Evolutionary conservation across 164 flowering plant species (phyloP), one percentile per base, ranked within the genome.

Genomic region (Tetrastigma voinierianum): DNA sequence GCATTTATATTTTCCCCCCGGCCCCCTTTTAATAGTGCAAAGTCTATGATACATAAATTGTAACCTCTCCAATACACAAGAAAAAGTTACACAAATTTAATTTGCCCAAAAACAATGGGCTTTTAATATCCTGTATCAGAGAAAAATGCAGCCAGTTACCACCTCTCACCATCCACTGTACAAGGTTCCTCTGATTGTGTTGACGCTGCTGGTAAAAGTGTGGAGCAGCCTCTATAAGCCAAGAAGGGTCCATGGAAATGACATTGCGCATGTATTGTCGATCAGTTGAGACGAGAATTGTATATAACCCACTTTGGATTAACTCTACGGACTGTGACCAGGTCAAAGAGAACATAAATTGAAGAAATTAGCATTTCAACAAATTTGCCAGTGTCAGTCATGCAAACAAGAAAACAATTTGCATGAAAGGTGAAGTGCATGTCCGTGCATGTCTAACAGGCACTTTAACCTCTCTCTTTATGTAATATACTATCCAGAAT

Each of bases 251-350:
- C n/a, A 96, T 84, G 21, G 97, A 60, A 49, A 87, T 84, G 23
- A 96, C 98, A 65, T 93, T 93, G 61, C 98, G 90, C 96, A 91
- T 91, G 78, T 96, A 96, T 21, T 85, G 93, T 16, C 89, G 83
- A 51, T 96, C 99, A 14, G 98, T 96, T 18, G 96, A 96, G 74
- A 96, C 94, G 76, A 32, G 98, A 80, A 61, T 86, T 81, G 79
- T 81, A 96, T 65, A 93, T 67, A 51, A 96, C 86, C 96, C 97
- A 96, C 78, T 96, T 96, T 10, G 98, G 98, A 76, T 93, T 93
- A 16, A 96, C 98, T 74, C 99, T 93, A 93, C 83, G 73, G 48
- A 40, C n/a, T n/a, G 10, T 21, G 2, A 40, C 7, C 59, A n/a
- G 21, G 21, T 40, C 17, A 40, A 12, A 23, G 16, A 5, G 17